Percentiles rank a stretch among this genome's conserved stretches.
These are phyloP conservation scores for Termitomyces eurrhizus DNA, from an alignment of 768 basidiomycete genomes.

Conservation along the genomic window DNA sequence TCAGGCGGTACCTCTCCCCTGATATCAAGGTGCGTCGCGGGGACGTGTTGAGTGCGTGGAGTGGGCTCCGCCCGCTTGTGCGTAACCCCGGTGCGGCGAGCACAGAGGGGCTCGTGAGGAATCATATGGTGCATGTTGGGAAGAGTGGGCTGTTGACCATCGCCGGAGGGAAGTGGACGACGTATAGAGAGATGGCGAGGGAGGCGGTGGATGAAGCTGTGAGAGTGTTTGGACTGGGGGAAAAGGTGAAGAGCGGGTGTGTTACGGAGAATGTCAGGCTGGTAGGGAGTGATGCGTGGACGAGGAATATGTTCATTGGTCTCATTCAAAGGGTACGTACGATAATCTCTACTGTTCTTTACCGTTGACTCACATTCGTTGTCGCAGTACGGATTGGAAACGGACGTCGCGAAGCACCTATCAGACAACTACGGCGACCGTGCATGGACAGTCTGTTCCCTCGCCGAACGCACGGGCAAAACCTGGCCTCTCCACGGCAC, in stretches of 20 bases:
- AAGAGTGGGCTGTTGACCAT: slow-evolving; percentile 86
- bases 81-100: slow-evolving; percentile 44
- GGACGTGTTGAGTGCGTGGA: slow-evolving; percentile 95
- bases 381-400: slow-evolving; percentile 80
- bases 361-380: background rate
- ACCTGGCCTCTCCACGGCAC: slow-evolving; percentile 87
- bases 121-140: slow-evolving; percentile 86
- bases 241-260: slow-evolving; percentile 54
- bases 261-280: slow-evolving; percentile 79
- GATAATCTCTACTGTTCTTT: slow-evolving; percentile 27
- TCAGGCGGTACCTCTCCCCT: slow-evolving; percentile 80
- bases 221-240: slow-evolving; percentile 66
- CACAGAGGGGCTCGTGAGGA: slow-evolving; percentile 88
- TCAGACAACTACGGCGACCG: slow-evolving; percentile 85
- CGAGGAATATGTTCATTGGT: slow-evolving; percentile 93
- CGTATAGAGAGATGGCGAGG: slow-evolving; percentile 93
- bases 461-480: slow-evolving; percentile 72
- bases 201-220: slow-evolving; percentile 91
- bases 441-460: slow-evolving; percentile 89
- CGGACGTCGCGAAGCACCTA: slow-evolving; percentile 51
- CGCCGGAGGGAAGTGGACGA: slow-evolving; percentile 99
- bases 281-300: slow-evolving; percentile 93
- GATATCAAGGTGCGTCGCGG: slow-evolving; percentile 94
- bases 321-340: slow-evolving; percentile 60
- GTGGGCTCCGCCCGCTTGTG: slow-evolving; percentile 87